Evolutionary conservation across 306 rosid species (phyloP).

Genomic region (Rubus idaeus): DNA sequence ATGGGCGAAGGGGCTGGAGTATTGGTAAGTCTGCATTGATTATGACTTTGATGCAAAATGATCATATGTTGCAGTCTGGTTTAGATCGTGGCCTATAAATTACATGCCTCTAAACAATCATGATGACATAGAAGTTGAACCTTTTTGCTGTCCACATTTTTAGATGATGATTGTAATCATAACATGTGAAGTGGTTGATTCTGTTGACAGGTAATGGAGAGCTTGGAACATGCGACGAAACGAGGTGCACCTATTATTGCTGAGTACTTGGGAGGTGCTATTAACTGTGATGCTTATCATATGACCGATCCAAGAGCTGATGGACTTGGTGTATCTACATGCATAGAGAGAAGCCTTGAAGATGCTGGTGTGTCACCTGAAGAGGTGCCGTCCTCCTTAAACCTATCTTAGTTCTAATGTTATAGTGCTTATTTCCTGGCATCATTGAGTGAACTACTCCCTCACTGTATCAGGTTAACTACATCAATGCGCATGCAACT

Average conservation of each 20-base stretch:
- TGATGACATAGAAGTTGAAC: background rate
- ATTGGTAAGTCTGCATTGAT: slow-evolving; percentile 54
- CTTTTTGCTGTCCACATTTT: background rate
- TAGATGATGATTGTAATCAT: background rate
- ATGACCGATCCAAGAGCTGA: slow-evolving; percentile 99
- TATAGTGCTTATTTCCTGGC: background rate
- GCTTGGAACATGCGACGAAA: slow-evolving; percentile 94
- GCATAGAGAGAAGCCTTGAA: slow-evolving; percentile 89
- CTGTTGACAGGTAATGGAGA: slow-evolving; percentile 78
- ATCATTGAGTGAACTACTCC: slow-evolving; percentile 12
- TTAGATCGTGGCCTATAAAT: background rate
- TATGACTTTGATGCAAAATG: background rate
- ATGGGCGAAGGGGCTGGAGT: slow-evolving; percentile 99
- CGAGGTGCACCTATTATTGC: slow-evolving; percentile 94
- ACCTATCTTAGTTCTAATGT: background rate
- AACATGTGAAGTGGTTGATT: background rate
- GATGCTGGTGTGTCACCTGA: slow-evolving; percentile 99
- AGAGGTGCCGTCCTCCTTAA: slow-evolving; percentile 54
- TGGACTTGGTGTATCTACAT: slow-evolving; percentile 96
- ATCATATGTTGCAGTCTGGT: background rate
- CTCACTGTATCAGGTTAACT: slow-evolving; percentile 68
- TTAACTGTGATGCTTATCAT: slow-evolving; percentile 96
- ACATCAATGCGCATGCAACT: slow-evolving; percentile 98
- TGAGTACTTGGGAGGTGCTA: slow-evolving; percentile 96
- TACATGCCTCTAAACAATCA: background rate